Conservation (phyloP, 768 basidiomycete species). For the Rhodotorula babjevae region DNA sequence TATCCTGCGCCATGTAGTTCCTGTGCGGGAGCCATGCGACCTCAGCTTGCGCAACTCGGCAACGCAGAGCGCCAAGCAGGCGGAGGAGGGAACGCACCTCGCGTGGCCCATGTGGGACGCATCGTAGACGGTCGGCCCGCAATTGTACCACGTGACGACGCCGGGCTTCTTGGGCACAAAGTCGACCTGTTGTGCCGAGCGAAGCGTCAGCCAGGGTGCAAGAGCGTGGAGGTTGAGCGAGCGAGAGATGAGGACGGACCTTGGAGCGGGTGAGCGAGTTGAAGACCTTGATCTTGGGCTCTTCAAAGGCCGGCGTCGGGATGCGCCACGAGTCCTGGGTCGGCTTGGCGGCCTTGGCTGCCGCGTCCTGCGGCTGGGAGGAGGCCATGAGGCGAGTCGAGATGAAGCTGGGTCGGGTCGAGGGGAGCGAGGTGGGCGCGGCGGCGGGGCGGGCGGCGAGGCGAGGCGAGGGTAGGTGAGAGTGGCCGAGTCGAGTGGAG, state of each 20-base stretch:
- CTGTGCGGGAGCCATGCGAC: conserved; percentile 49
- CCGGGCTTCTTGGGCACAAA: conserved; percentile 36
- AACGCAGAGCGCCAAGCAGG: too few species aligned
- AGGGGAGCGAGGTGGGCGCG: not conserved
- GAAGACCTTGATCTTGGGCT: conserved; percentile 74
- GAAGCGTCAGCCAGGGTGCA: not conserved
- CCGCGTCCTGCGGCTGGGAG: not conserved
- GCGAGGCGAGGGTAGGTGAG: not conserved
- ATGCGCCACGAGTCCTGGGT: conserved; percentile 52
- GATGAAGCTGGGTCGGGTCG: not conserved
- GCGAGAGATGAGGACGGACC: conserved; percentile 51
- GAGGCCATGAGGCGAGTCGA: conserved; percentile 12
- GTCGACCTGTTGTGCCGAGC: conserved; percentile 20
- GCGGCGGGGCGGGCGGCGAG: not conserved
- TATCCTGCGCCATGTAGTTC: conserved; percentile 94
- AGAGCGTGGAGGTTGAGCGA: not conserved
- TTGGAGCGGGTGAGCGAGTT: conserved; percentile 90
- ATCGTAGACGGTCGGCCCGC: conserved; percentile 98
- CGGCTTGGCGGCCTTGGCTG: not conserved
- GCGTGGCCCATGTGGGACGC: conserved; percentile 98
- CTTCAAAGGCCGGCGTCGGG: conserved; percentile 53
- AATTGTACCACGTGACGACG: conserved; percentile 94
- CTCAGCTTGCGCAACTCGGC: not conserved
- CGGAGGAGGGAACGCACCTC: conserved; percentile 54
- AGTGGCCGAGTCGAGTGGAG: too few species aligned